Conservation (phyloP, 2,329 filamentous ascomycete species). For the Pseudogymnoascus destructans region DNA sequence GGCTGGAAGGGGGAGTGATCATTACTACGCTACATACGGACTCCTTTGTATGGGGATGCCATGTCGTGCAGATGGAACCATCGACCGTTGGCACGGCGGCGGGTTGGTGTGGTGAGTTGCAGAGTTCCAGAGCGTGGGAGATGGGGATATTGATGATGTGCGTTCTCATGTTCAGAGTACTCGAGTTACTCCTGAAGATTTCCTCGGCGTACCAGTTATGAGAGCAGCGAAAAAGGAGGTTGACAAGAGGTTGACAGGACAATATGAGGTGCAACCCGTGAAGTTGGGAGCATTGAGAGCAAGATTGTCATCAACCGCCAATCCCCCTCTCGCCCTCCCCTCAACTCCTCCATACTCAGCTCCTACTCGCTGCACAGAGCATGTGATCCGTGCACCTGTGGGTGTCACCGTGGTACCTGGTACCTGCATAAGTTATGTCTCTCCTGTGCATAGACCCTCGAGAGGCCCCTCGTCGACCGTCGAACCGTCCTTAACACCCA, state of each 20-base stretch:
- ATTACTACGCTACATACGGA: background rate
- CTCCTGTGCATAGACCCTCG: background rate
- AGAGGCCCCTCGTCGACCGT: background rate
- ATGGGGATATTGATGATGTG: background rate
- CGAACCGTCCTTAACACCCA: slow-evolving; percentile 1
- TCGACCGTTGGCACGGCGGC: background rate
- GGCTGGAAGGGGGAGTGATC: background rate
- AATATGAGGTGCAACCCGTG: background rate
- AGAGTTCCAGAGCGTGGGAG: background rate
- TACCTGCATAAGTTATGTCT: background rate
- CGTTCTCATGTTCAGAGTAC: background rate
- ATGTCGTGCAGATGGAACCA: background rate
- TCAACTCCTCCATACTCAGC: background rate
- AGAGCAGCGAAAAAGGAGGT: background rate
- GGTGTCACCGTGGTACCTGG: background rate
- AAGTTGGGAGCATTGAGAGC: background rate
- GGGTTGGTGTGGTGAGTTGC: background rate
- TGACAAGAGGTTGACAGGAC: background rate
- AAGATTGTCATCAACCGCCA: slow-evolving; percentile 1
- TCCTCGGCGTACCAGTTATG: background rate
- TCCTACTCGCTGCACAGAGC: background rate
- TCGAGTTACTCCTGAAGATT: background rate
- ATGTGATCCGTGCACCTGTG: background rate
- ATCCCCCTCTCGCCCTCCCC: background rate
- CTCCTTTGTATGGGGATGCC: background rate